A percentile compares a stretch with the other conserved stretches of the same genome.
phyloP scores from a whole-genome alignment of 768 basidiomycete genomes.

The Phaffia tasmanica region DNA sequence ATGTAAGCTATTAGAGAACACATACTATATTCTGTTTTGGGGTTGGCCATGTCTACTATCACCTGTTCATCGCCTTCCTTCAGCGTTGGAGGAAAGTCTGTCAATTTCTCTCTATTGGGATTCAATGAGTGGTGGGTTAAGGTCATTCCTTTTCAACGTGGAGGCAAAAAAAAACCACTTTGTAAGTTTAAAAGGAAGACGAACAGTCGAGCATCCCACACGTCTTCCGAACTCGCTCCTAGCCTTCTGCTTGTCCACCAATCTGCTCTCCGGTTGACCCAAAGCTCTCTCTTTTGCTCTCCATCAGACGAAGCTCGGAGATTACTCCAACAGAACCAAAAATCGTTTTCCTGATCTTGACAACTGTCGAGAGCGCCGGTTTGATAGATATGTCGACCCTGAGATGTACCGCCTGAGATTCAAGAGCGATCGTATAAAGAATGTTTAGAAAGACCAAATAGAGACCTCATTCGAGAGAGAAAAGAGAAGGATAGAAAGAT shows the following conservation, averaged over 20 bases:
- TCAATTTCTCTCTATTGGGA: no score
- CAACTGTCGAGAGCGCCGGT: conserved; percentile 65
- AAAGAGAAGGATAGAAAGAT: conserved; percentile 17
- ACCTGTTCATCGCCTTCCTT: no score
- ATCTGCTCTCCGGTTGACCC: conserved; percentile 76
- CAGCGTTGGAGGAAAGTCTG: no score
- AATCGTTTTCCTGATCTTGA: conserved; percentile 68
- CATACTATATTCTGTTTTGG: no score
- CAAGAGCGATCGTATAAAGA: not conserved
- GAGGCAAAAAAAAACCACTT: not conserved
- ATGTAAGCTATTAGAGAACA: no score
- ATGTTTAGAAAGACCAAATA: conserved; percentile 24
- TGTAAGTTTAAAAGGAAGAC: conserved; percentile 4
- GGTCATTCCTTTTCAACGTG: not conserved
- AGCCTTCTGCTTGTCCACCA: conserved; percentile 82
- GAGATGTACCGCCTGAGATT: conserved; percentile 57
- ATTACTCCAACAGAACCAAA: conserved; percentile 89
- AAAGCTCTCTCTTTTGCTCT: conserved; percentile 65
- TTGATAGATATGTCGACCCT: conserved; percentile 76
- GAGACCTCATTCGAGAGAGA: conserved; percentile 39
- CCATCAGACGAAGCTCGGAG: conserved; percentile 47
- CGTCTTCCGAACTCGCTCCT: conserved; percentile 1
- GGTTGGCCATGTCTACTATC: no score
- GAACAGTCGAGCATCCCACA: conserved; percentile 9
- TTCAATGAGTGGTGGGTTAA: not conserved